Evolutionary conservation across 352 stramenopile genomes (phyloP), one percentile per base, ranked within the genome.

Genomic region (Porosira glacialis): DNA sequence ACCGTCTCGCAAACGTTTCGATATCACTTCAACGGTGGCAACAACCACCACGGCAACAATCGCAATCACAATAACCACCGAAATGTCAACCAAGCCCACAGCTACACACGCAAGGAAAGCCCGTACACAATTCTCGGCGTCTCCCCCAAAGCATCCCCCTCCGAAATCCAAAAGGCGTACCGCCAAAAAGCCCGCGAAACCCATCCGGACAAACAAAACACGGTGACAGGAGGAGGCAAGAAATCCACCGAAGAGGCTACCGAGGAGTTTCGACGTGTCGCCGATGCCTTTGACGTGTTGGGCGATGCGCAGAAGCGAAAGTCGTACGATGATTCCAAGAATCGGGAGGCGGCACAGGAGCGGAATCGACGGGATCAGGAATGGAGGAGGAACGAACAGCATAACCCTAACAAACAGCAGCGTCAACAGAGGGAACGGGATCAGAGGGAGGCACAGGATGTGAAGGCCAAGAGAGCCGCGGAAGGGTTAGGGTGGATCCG

Each of bases 201-300:
- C 3, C 59, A 68, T 57, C 59, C n/a, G n/a, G n/a, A n/a, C n/a
- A n/a, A n/a, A n/a, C n/a, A n/a, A n/a, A n/a, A n/a, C n/a, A n/a
- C n/a, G n/a, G n/a, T n/a, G n/a, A n/a, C n/a, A n/a, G n/a, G n/a
- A n/a, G n/a, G n/a, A n/a, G n/a, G n/a, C n/a, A n/a, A n/a, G n/a
- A n/a, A n/a, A n/a, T n/a, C n/a, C n/a, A n/a, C 65, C 21, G 57
- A 38, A 10, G 21, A 66, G 21, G 63, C 65, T 15, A 63, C 53
- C 31, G 56, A 75, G 10, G 57, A 75, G 62, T 75, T 75, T 26
- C 47, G 56, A 22, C 39, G 28, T 1, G 49, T 75, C 10, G 36
- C 33, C 27, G 47, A 53, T 1, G 65, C 65, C 6, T 75, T 57
- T 39, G 65, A 75, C 38, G 63, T 75, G 21, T 35, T 75, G 0